Base-by-base conservation (phyloP, 176 grass and related monocot genomes). In the Carex pumila region DNA sequence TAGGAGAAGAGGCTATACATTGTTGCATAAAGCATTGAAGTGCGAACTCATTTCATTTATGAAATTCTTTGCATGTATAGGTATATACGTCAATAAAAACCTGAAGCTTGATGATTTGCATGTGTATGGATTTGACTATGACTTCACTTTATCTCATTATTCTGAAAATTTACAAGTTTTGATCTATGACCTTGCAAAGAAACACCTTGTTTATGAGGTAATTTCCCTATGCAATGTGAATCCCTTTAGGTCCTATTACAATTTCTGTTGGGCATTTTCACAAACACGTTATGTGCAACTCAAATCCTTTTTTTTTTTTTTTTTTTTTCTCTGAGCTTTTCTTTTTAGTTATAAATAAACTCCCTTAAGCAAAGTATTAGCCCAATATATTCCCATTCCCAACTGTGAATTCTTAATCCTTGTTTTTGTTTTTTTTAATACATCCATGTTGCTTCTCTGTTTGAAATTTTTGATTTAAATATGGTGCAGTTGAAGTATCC, bases 61-160 rank as follows among this genome's bases (percentile, higher is more conserved):
- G 6, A 60, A 43, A 45, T 21, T 50, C 25, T 12, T 14, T 17
- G 12, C 0, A 57, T 41, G 9, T 85, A 72, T 87, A 99, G 96
- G 91, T 17, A 99, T 99, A 37, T 99, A 94, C 34, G 88, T 95
- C 2, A 99, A 99, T 82, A 95, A 93, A 84, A 99, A 94, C 64
- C 83, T 95, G 39, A 95, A 94, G 19, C 81, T 99, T 49, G 93
- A 92, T 0, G 89, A 90, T 77, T 81, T 99, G 32, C 91, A 99
- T 31, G 93, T 99, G n/a, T 99, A 95, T 50, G 96, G 96, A 58
- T 99, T 99, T 47, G 96, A 99, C 87, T 99, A 95, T 19, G 93
- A 99, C 85, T 99, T 95, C 88, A 99, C 96, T 4, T 85, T 99
- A 36, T 89, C 91, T 0, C 96, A 94, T 85, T 99, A 99, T 89